Conservation (phyloP, 768 basidiomycete species). For the Kwoniella newhampshirensis region DNA sequence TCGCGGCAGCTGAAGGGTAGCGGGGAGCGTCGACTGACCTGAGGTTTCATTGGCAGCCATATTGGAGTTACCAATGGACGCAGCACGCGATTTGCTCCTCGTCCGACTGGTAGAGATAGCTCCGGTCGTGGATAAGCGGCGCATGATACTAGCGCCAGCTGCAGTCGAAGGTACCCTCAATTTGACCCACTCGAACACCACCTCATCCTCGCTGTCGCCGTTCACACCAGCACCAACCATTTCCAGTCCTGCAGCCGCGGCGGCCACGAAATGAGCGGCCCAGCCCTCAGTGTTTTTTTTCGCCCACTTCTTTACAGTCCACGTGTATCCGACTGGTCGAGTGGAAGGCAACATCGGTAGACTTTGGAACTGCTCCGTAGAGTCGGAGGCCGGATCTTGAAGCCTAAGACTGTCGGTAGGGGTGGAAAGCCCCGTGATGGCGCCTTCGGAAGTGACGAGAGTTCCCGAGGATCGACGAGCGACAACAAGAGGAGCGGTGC, state of each 20-base stretch:
- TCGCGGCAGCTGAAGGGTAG: slow-evolving; percentile 15
- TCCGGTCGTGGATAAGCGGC: slow-evolving; percentile 16
- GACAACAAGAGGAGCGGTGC: slow-evolving; percentile 41
- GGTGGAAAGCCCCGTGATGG: slow-evolving; percentile 25
- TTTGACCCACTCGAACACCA: slow-evolving; percentile 52
- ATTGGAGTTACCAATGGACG: neutral
- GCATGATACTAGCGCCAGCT: slow-evolving; percentile 15
- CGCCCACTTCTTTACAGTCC: slow-evolving; percentile 49
- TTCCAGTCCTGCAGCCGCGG: slow-evolving; percentile 37
- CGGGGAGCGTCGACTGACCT: slow-evolving; percentile 7
- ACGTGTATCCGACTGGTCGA: slow-evolving; percentile 48
- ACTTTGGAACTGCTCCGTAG: slow-evolving; percentile 13
- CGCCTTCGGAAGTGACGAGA: slow-evolving; percentile 23
- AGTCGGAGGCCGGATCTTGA: slow-evolving; percentile 5
- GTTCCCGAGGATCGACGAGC: slow-evolving; percentile 22
- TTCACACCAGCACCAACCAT: slow-evolving; percentile 20
- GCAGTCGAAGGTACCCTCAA: slow-evolving; percentile 19
- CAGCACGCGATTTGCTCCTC: slow-evolving; percentile 10
- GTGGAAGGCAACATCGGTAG: slow-evolving; percentile 28
- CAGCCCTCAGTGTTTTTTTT: slow-evolving; percentile 45
- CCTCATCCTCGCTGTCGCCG: slow-evolving; percentile 40
- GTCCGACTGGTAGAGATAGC: slow-evolving; percentile 5
- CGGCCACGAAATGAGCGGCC: slow-evolving; percentile 36
- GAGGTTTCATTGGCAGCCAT: neutral
- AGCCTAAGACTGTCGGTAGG: slow-evolving; percentile 9